Conservation (phyloP, 164 flowering plant species). For the Euptelea pleiosperma region DNA sequence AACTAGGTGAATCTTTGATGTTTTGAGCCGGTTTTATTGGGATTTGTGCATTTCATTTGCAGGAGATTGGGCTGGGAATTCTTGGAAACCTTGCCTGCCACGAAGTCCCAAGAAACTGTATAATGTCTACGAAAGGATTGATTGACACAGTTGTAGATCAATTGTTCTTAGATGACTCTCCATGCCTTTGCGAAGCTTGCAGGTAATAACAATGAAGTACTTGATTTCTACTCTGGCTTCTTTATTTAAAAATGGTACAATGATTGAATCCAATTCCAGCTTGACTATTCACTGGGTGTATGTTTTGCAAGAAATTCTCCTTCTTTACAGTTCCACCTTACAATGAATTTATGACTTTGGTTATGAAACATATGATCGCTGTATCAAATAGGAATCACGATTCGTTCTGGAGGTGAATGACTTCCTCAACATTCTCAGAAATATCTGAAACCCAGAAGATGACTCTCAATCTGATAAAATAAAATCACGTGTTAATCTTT, state of each 20-base stretch:
- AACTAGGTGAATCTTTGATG: background rate
- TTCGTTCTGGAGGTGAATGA: too few relatives aligned
- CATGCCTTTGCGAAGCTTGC: slow-evolving; percentile 72
- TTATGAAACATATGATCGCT: too few relatives aligned
- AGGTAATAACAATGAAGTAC: slow-evolving; percentile 36
- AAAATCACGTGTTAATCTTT: too few relatives aligned
- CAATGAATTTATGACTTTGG: background rate
- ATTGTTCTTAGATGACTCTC: slow-evolving; percentile 71
- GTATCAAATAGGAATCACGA: too few relatives aligned
- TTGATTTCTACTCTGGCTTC: slow-evolving; percentile 3
- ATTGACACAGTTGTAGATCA: slow-evolving; percentile 56
- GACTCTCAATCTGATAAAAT: too few relatives aligned
- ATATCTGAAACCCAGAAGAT: too few relatives aligned
- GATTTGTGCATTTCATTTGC: slow-evolving; percentile 9
- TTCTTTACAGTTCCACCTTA: background rate
- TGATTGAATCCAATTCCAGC: background rate
- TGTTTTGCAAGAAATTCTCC: background rate
- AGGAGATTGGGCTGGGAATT: slow-evolving; percentile 93
- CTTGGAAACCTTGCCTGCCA: slow-evolving; percentile 93
- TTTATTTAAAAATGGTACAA: background rate
- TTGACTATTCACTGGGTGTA: background rate
- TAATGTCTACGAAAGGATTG: slow-evolving; percentile 51
- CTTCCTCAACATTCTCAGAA: too few relatives aligned
- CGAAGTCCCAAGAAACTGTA: slow-evolving; percentile 50
- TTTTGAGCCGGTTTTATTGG: background rate